Percentiles rank a stretch among this genome's conserved stretches.
Evolutionary conservation across 371 early-diverging fungal species (phyloP).

Genomic region (Scutellospora calospora): DNA sequence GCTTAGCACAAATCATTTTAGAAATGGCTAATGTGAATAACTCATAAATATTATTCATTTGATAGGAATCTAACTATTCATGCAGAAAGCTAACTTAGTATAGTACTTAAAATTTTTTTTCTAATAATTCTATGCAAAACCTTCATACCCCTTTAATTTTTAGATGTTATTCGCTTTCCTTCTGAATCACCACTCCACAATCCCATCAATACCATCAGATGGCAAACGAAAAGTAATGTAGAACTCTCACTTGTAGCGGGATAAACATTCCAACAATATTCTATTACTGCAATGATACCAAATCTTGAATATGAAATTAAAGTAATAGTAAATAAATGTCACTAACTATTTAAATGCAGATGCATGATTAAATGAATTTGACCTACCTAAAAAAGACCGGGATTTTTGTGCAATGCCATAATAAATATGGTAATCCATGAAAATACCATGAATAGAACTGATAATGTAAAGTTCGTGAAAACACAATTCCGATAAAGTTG

Average conservation of each 20-base stretch:
- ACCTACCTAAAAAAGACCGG: constrained; percentile 16
- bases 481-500: constrained; percentile 90
- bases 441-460: constrained; percentile 97
- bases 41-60: too few species aligned
- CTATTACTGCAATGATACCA: constrained; percentile 55
- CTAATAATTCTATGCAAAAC: too few species aligned
- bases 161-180: too few species aligned
- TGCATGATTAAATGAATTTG: background rate
- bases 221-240: constrained; percentile 57
- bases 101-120: too few species aligned
- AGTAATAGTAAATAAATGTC: background rate
- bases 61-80: too few species aligned
- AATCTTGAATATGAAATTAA: constrained; percentile 42
- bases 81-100: too few species aligned
- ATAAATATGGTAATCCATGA: constrained; percentile 83
- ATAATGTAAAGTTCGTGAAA: constrained; percentile 91
- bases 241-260: constrained; percentile 73
- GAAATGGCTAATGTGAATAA: too few species aligned
- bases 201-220: constrained; percentile 56
- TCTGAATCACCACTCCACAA: constrained; percentile 42
- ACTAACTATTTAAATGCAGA: background rate
- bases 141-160: too few species aligned
- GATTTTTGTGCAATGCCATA: constrained; percentile 58
- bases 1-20: too few species aligned
- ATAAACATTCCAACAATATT: constrained; percentile 82